Base-by-base conservation (phyloP, 2,329 filamentous ascomycete genomes). In the Aspergillus fumigatus region DNA sequence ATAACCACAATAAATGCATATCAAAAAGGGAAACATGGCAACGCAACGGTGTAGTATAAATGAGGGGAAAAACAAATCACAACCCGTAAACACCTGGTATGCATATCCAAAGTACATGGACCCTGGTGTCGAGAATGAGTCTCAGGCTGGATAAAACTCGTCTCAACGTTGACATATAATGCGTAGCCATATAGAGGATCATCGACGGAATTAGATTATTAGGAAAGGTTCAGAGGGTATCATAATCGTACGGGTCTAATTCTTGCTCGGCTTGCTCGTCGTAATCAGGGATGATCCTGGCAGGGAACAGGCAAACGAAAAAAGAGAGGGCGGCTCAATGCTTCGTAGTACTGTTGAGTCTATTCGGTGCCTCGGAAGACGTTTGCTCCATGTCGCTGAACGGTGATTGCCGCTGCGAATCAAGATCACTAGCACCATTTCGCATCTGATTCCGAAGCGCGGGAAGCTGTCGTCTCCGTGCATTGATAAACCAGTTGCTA, bases 401-500 rank as follows among this genome's bases (percentile, higher is more conserved):
- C 2, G 70, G 71, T 26, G 71, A 74, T 32, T 72, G 70, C 49
- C 69, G 62, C 43, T 67, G 66, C 38, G 65, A 59, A 41, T 73
- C 70, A 14, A 62, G 50, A 45, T 71, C 70, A 21, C 51, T 64
- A 14, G 63, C 67, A 23, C 68, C 70, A 40, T 64, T 71, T n/a
- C 73, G 73, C 62, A 72, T 73, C 59, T 77, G 74, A 52, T 76
- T 77, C 41, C 75, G 73, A n/a, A 79, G 63, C 17, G 75, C 75
- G 23, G 78, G 78, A 4, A 79, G 66, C 55, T 80, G 78, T 50
- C 79, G 73, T 47, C 79, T 70, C 59, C 79, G 67, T 6, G 79
- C 79, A 58, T 81, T 81, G 58, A 81, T 81, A 57, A 81, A 81
- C 79, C 79, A 81, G 59, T 81, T 81, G 60, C 79, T 81, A 51